A percentile compares a stretch with the other conserved stretches of the same genome.
phyloP scores from a whole-genome alignment of 768 basidiomycete genomes.

The Ephemerocybe angulata region DNA sequence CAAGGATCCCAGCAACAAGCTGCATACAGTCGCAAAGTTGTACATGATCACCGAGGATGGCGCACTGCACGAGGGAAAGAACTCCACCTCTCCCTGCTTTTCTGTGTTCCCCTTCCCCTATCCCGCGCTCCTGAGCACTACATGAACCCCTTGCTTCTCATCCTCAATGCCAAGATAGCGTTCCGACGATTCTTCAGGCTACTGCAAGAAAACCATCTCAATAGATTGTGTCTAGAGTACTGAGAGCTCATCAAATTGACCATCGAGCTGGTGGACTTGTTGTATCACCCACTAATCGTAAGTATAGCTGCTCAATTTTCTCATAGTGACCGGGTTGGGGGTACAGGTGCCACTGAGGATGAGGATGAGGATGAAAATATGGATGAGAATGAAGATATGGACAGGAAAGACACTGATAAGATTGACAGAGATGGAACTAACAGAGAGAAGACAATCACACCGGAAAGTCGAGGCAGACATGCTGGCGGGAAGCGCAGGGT shows the following conservation, averaged over 20 bases:
- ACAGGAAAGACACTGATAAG: neutral
- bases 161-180: slow-evolving; percentile 6
- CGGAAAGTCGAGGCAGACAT: neutral
- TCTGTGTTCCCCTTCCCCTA: neutral
- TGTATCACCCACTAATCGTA: neutral
- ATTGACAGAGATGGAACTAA: neutral
- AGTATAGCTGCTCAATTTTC: neutral
- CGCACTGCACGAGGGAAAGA: slow-evolving; percentile 1
- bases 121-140: neutral
- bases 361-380: neutral
- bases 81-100: neutral
- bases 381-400: neutral
- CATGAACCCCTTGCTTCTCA: slow-evolving; percentile 3
- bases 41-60: neutral
- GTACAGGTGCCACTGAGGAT: neutral
- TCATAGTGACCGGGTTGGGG: neutral
- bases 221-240: neutral
- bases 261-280: neutral
- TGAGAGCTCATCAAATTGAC: neutral
- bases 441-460: neutral
- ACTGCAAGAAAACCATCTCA: neutral
- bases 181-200: neutral
- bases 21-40: neutral
- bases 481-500: neutral
- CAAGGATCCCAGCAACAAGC: neutral